Base-by-base conservation (phyloP, 352 stramenopile genomes). In the Globisporangium cylindrosporum region DNA sequence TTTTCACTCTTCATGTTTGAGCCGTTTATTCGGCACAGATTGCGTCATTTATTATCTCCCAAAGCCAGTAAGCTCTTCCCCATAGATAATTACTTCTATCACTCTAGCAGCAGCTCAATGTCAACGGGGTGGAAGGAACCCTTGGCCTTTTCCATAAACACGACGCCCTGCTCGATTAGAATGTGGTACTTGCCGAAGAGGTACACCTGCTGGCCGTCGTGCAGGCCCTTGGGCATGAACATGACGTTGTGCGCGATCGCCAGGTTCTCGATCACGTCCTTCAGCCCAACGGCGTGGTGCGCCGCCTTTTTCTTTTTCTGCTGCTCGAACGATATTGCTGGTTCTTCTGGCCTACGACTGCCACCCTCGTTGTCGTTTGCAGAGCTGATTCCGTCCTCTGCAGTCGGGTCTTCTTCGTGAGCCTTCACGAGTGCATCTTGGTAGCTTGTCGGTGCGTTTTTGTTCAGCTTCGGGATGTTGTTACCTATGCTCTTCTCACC, bases 171-270 rank as follows among this genome's bases (percentile, higher is more conserved):
- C 55, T 96, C 88, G 63, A 96, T 90, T 58, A 94, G 76, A 60
- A 96, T 93, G 59, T 91, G 81, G 61, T 90, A 76, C 67, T 86
- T 85, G 18, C 89, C 89, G 64, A 96, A 93, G 3, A 72, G 32
- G 38, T 95, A 96, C 24, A 94, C 73, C 65, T 90, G 84, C 73
- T 95, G 86, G 10, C 88, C 89, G 59, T 95, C 84, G 66, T 92
- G 82, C 15, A 77, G 71, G 1, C 84, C 79, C 73, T 91, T 93
- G 32, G 88, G 86, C 71, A 91, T 85, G 69, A 96, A 97, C 53
- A 72, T 86, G 46, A 97, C 67, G 67, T 95, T 84, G 62, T 94
- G 74, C 36, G 79, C 73, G 53, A 93, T 89, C 59, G 89, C 89
- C 53, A 94, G 66, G 34, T 89, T 86, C 72, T 95, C 88, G 12